A percentile compares a stretch with the other conserved stretches of the same genome.
phyloP scores from a whole-genome alignment of 257 asterid genomes.

The Craterostigma plantagineum region DNA sequence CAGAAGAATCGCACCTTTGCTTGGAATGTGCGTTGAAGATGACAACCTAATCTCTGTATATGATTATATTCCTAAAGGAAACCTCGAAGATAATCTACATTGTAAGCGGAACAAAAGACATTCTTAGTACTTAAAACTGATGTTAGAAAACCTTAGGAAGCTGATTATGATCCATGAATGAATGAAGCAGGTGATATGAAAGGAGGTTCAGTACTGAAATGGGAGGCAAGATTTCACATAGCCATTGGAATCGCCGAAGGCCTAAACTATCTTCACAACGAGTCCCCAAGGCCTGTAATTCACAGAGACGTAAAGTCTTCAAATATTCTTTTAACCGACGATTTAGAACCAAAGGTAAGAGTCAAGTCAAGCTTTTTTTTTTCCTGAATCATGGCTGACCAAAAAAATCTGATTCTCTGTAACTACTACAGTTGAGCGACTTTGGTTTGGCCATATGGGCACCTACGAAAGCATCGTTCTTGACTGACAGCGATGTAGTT shows the following conservation, averaged over 20 bases:
- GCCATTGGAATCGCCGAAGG: conserved; percentile 83
- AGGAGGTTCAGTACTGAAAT: conserved; percentile 27
- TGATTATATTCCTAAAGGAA: conserved; percentile 49
- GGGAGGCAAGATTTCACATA: conserved; percentile 61
- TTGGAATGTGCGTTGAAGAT: conserved; percentile 58
- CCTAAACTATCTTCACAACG: conserved; percentile 54
- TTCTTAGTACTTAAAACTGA: too few relatives aligned
- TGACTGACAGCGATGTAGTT: conserved; percentile 59
- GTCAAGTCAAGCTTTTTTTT: not conserved
- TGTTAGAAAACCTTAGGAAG: not conserved
- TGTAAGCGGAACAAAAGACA: conserved; percentile 20
- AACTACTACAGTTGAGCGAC: conserved; percentile 44
- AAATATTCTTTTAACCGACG: conserved; percentile 57
- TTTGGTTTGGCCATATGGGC: conserved; percentile 91
- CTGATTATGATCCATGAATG: conserved; percentile 1
- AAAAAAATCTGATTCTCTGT: not conserved
- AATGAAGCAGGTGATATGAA: conserved; percentile 26
- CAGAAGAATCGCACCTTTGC: conserved; percentile 35
- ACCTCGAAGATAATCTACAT: conserved; percentile 61
- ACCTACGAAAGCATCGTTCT: conserved; percentile 41
- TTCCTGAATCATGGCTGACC: not conserved
- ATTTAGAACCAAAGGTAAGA: conserved; percentile 58
- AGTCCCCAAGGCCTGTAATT: conserved; percentile 43
- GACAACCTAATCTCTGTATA: conserved; percentile 51
- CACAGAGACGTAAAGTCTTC: conserved; percentile 88